phyloP scores from a whole-genome alignment of 208 protist species.

The Blechomonas ayalai region DNA sequence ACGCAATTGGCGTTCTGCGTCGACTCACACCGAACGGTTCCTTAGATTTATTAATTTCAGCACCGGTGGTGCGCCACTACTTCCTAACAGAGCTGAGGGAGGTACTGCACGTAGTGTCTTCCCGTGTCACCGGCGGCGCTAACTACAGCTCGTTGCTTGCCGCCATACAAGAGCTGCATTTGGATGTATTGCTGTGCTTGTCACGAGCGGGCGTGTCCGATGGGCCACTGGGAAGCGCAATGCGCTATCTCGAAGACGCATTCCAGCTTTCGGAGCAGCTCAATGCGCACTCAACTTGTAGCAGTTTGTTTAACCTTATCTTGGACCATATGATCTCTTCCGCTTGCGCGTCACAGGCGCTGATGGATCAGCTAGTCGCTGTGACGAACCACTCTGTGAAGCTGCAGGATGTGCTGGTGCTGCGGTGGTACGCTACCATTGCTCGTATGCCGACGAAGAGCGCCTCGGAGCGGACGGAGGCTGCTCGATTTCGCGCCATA shows the following conservation, averaged over 20 bases:
- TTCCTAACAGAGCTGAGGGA: slow-evolving; percentile 11
- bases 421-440: slow-evolving; percentile 57
- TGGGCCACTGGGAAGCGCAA: slow-evolving; percentile 25
- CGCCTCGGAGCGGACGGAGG: slow-evolving; percentile 31
- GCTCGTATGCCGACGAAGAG: slow-evolving; percentile 53
- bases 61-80: slow-evolving; percentile 16
- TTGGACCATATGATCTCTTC: slow-evolving; percentile 24
- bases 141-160: slow-evolving; percentile 10
- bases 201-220: slow-evolving; percentile 28
- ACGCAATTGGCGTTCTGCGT: slow-evolving; percentile 45
- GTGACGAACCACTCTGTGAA: slow-evolving; percentile 14
- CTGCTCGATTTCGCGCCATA: slow-evolving; percentile 41
- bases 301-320: slow-evolving; percentile 24
- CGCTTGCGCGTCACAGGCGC: slow-evolving; percentile 32
- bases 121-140: not conserved
- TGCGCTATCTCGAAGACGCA: slow-evolving; percentile 48
- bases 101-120: slow-evolving; percentile 3
- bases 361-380: slow-evolving; percentile 27
- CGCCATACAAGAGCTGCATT: slow-evolving; percentile 52
- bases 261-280: slow-evolving; percentile 24
- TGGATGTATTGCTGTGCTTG: slow-evolving; percentile 51
- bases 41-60: slow-evolving; percentile 6
- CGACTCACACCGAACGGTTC: slow-evolving; percentile 13
- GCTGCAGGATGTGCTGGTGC: slow-evolving; percentile 34
- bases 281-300: slow-evolving; percentile 15